phyloP scores from a whole-genome alignment of 108 stramenopile species.

The Bacterosira constricta region DNA sequence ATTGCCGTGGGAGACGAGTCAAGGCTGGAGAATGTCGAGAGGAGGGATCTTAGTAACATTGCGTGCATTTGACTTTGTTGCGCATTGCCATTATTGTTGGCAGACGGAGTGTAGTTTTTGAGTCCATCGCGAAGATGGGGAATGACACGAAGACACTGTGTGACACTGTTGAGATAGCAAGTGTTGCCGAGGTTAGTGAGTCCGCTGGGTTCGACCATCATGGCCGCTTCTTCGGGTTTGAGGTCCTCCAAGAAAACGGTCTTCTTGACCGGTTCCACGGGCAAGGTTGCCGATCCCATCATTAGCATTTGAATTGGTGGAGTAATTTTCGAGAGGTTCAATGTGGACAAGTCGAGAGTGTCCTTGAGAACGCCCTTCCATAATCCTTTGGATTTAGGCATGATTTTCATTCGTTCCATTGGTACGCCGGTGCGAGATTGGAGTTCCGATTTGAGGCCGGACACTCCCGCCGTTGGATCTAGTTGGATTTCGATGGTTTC shows the following conservation, averaged over 20 bases:
- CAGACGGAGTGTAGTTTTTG: slow-evolving; percentile 39
- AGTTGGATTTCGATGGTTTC: slow-evolving; percentile 69
- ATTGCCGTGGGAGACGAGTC: slow-evolving; percentile 74
- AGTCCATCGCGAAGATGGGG: slow-evolving; percentile 87
- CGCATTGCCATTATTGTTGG: slow-evolving; percentile 36
- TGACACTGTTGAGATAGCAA: slow-evolving; percentile 98
- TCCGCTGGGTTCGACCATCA: slow-evolving; percentile 91
- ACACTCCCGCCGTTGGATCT: slow-evolving; percentile 73
- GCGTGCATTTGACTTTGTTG: slow-evolving; percentile 27
- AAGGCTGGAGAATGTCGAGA: slow-evolving; percentile 61
- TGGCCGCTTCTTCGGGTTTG: slow-evolving; percentile 89
- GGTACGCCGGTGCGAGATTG: slow-evolving; percentile 94
- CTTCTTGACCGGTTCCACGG: slow-evolving; percentile 82
- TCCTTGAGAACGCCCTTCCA: slow-evolving; percentile 94
- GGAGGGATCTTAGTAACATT: slow-evolving; percentile 62
- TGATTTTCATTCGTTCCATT: slow-evolving; percentile 94
- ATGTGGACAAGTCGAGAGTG: slow-evolving; percentile 71
- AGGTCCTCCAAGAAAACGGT: slow-evolving; percentile 97
- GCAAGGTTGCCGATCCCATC: slow-evolving; percentile 95
- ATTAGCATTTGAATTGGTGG: slow-evolving; percentile 84
- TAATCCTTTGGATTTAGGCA: slow-evolving; percentile 90
- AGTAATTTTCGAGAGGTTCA: slow-evolving; percentile 57
- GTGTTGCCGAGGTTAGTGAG: slow-evolving; percentile 98
- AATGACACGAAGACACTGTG: slow-evolving; percentile 91
- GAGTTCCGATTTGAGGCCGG: slow-evolving; percentile 83